A percentile compares a stretch with the other conserved stretches of the same genome.
These are phyloP conservation scores for Sporothrix luriei DNA, from an alignment of 2,329 filamentous ascomycete genomes.

Conservation along the genomic window DNA sequence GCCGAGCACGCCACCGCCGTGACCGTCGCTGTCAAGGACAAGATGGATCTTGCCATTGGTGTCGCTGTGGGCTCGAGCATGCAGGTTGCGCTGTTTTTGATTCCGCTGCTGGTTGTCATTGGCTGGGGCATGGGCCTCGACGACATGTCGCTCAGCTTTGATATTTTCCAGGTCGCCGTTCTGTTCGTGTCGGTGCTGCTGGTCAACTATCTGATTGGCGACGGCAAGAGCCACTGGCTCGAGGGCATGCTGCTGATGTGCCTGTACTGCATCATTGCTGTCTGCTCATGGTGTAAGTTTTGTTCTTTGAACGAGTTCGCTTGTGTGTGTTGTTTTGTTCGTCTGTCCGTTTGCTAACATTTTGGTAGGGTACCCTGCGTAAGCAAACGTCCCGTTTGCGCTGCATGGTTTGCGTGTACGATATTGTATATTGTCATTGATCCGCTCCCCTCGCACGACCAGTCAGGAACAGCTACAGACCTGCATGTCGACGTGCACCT, in stretches of 20 bases:
- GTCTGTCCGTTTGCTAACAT: constrained; percentile 7
- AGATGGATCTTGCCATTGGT: constrained; percentile 81
- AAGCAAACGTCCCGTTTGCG: not conserved
- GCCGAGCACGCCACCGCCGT: constrained; percentile 81
- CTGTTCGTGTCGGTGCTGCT: constrained; percentile 82
- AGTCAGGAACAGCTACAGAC: not conserved
- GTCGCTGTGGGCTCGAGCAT: constrained; percentile 80
- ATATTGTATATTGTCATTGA: constrained; percentile 23
- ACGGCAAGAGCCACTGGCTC: constrained; percentile 81
- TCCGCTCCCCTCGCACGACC: not conserved
- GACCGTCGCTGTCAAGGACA: constrained; percentile 78
- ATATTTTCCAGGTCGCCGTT: constrained; percentile 84
- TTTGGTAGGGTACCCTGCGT: constrained; percentile 31
- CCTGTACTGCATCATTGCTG: constrained; percentile 77
- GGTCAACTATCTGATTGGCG: constrained; percentile 82
- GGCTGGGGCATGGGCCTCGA: constrained; percentile 74
- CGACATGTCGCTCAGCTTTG: constrained; percentile 80
- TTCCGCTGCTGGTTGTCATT: constrained; percentile 73
- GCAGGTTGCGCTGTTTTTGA: constrained; percentile 78
- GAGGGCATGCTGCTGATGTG: constrained; percentile 77
- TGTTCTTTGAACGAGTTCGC: too few relatives aligned
- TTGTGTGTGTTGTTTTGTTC: not conserved
- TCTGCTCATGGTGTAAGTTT: constrained; percentile 63
- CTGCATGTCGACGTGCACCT: not conserved
- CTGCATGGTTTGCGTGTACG: constrained; percentile 12